A percentile compares a stretch with the other conserved stretches of the same genome.
Conservation (phyloP, 345 rosid genomes). For the Gynandropsis gynandra region DNA sequence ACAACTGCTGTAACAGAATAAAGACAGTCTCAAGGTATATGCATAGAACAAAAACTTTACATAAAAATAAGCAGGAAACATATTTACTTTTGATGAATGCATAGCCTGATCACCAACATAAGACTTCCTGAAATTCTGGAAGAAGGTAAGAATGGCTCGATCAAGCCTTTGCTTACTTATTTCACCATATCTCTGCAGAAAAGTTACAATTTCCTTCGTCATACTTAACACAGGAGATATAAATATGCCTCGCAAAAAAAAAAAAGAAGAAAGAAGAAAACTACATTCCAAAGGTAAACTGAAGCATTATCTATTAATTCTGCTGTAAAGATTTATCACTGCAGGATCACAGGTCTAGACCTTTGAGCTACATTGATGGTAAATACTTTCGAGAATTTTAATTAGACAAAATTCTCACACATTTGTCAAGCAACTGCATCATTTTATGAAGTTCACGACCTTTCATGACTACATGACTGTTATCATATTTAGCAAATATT, state of each 20-base stretch:
- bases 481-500: conserved; percentile 11
- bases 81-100: conserved; percentile 91
- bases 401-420: conserved; percentile 1
- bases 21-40: conserved; percentile 29
- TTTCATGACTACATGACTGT: conserved; percentile 15
- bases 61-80: conserved; percentile 1
- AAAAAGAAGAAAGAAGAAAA: too few species aligned
- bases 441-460: background rate
- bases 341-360: conserved; percentile 11
- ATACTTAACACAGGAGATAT: conserved; percentile 14
- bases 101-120: conserved; percentile 99
- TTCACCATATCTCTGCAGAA: conserved; percentile 79
- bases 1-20: conserved; percentile 78
- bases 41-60: background rate
- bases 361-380: conserved; percentile 7
- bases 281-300: background rate
- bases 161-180: conserved; percentile 95
- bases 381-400: conserved; percentile 1
- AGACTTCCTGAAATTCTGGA: conserved; percentile 96
- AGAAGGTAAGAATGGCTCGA: conserved; percentile 93
- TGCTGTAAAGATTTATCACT: background rate
- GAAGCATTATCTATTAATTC: background rate
- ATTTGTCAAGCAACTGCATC: conserved; percentile 12
- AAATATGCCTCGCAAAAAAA: conserved; percentile 8
- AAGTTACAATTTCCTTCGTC: conserved; percentile 7